Evolutionary conservation across 2,329 filamentous ascomycete species (phyloP).

Genomic region (Thelonectria blattea): DNA sequence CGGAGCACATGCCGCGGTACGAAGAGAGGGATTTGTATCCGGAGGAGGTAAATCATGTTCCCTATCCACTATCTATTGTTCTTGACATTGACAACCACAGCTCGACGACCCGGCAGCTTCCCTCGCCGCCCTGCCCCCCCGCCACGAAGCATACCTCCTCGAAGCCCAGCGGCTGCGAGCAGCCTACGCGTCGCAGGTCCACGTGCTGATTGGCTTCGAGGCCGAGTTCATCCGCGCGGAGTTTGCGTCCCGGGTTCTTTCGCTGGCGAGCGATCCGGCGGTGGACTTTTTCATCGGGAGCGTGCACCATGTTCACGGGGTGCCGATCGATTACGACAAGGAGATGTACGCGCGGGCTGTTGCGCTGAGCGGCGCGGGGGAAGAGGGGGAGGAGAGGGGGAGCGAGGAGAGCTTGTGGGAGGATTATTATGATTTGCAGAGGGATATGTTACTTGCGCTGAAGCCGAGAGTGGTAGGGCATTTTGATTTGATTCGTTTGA

Average conservation of each 20-base stretch:
- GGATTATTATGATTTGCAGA: constrained; percentile 88
- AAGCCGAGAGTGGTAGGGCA: constrained; percentile 85
- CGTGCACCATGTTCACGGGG: constrained; percentile 84
- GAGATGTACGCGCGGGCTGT: constrained; percentile 63
- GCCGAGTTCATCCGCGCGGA: constrained; percentile 85
- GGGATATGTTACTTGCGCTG: constrained; percentile 76
- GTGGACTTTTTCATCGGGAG: constrained; percentile 94
- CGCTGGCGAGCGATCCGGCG: constrained; percentile 63
- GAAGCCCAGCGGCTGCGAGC: constrained; percentile 77
- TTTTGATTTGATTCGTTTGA: constrained; percentile 87
- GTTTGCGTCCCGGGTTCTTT: constrained; percentile 62
- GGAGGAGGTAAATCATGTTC: constrained; percentile 68
- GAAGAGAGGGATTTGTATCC: constrained; percentile 82
- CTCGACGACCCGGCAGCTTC: constrained; percentile 56
- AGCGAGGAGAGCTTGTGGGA: constrained; percentile 79
- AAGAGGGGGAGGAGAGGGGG: not conserved
- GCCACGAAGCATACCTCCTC: constrained; percentile 73
- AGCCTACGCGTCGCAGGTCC: constrained; percentile 73
- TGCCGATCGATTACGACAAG: constrained; percentile 88
- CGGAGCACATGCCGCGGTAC: constrained; percentile 92
- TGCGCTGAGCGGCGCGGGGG: constrained; percentile 36
- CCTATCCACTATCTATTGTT: too few species aligned
- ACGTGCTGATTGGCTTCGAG: constrained; percentile 89
- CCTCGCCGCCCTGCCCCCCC: constrained; percentile 55
- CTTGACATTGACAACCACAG: constrained; percentile 38